A percentile compares a stretch with the other conserved stretches of the same genome.
These are phyloP conservation scores for Athelia sp. DNA, from an alignment of 1,284 basidiomycete genomes.

Conservation along the genomic window DNA sequence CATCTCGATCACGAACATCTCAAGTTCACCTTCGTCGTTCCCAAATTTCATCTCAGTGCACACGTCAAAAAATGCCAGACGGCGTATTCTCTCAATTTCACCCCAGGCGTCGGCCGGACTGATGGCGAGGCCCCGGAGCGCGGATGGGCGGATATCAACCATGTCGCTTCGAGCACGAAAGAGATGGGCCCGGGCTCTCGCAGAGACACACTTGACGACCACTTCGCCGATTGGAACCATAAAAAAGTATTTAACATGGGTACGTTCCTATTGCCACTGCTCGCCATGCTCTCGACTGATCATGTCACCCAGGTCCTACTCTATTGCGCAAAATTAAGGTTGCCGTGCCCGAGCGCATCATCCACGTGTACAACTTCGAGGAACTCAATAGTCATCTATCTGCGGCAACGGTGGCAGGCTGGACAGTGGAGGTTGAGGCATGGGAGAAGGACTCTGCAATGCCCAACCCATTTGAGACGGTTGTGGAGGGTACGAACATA, in stretches of 20 bases:
- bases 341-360: neutral
- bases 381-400: constrained; percentile 6
- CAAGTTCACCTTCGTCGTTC: constrained; percentile 3
- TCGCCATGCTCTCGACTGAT: no score
- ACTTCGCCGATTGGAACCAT: constrained; percentile 22
- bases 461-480: constrained; percentile 14
- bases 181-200: constrained; percentile 8
- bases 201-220: constrained; percentile 6
- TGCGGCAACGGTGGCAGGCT: constrained; percentile 1
- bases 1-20: neutral
- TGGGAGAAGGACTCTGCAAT: constrained; percentile 9
- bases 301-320: neutral
- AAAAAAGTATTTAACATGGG: constrained; percentile 15
- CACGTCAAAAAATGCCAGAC: constrained; percentile 6
- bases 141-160: constrained; percentile 7
- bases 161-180: constrained; percentile 1
- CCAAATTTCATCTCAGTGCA: constrained; percentile 8
- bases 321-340: neutral
- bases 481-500: constrained; percentile 5
- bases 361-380: neutral
- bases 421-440: constrained; percentile 7
- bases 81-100: constrained; percentile 6
- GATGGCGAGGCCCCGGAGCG: constrained; percentile 11
- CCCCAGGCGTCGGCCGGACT: constrained; percentile 3
- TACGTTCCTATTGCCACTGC: no score